phyloP scores from a whole-genome alignment of 2,329 filamentous ascomycete genomes.

The Rhynchosporium secalis region DNA sequence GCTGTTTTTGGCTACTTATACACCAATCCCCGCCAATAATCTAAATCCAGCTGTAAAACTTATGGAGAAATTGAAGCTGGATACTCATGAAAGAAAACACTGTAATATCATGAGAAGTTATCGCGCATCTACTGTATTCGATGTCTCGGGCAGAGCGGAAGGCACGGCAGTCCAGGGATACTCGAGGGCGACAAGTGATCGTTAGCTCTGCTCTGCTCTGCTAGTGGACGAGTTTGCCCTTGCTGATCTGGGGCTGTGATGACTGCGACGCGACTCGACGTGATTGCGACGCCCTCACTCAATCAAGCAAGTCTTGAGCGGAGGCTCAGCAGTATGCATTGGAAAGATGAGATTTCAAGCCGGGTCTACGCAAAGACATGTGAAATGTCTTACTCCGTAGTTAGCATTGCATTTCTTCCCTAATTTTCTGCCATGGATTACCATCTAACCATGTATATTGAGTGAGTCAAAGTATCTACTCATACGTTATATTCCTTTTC shows the following conservation, averaged over 20 bases:
- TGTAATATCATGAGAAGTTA: background rate
- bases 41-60: background rate
- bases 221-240: constrained; percentile 13
- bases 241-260: constrained; percentile 14
- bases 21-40: constrained; percentile 9
- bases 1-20: constrained; percentile 6
- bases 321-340: background rate
- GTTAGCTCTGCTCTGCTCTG: background rate
- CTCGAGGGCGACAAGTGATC: background rate
- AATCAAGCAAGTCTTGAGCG: constrained; percentile 14
- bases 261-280: constrained; percentile 15
- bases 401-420: too few species aligned
- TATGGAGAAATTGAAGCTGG: background rate
- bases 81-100: background rate
- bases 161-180: background rate
- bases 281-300: constrained; percentile 15
- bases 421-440: too few species aligned
- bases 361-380: too few species aligned
- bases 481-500: too few species aligned
- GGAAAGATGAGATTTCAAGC: too few species aligned
- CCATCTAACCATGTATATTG: too few species aligned
- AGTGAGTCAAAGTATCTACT: too few species aligned
- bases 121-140: background rate
- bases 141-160: background rate
- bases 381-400: too few species aligned